phyloP scores from a whole-genome alignment of 2,329 filamentous ascomycete species.

The Leptographium procerum region DNA sequence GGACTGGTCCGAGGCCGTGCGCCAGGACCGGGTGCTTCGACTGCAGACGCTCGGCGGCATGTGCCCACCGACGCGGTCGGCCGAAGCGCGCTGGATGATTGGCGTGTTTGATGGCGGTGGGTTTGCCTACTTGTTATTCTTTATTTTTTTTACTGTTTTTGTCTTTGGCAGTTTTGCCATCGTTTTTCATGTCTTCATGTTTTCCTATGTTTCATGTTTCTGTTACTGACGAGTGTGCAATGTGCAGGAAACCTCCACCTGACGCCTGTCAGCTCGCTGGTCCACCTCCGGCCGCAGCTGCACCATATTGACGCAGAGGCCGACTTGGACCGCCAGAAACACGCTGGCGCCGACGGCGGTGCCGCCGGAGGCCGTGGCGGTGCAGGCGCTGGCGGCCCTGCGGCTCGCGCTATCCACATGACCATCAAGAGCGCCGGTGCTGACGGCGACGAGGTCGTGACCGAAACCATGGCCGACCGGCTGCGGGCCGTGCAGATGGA shows the following conservation, averaged over 20 bases:
- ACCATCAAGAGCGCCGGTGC: constrained; percentile 69
- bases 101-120: constrained; percentile 77
- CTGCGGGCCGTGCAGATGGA: constrained; percentile 72
- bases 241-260: constrained; percentile 68
- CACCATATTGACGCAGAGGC: constrained; percentile 81
- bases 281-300: constrained; percentile 83
- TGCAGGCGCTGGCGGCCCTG: constrained; percentile 23
- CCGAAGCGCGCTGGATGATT: constrained; percentile 76
- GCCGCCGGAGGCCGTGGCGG: constrained; percentile 21
- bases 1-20: constrained; percentile 57
- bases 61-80: constrained; percentile 43
- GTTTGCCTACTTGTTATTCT: constrained; percentile 15
- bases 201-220: neutral
- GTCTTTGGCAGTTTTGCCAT: no score
- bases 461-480: constrained; percentile 63
- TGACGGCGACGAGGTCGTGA: constrained; percentile 43
- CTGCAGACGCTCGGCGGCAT: constrained; percentile 74
- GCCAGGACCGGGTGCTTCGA: constrained; percentile 60
- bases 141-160: neutral
- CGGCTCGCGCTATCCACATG: constrained; percentile 72
- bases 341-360: constrained; percentile 16
- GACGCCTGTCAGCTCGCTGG: constrained; percentile 69
- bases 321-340: constrained; percentile 49
- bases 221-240: neutral
- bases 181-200: neutral